Evolutionary conservation across 2,329 filamentous ascomycete species (phyloP).

Genomic region (Didymella exigua): DNA sequence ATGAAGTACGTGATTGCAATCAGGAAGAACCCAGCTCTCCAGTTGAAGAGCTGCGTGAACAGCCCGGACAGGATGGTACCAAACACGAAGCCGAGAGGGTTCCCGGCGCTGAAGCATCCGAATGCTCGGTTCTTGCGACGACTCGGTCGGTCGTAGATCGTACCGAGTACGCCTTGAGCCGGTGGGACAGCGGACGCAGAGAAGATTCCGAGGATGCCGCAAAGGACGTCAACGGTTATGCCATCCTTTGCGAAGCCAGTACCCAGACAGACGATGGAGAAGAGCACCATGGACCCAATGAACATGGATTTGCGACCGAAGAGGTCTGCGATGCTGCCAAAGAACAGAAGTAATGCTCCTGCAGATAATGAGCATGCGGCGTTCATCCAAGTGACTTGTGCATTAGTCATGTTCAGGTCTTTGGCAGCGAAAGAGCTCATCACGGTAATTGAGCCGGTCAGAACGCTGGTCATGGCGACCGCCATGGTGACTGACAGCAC

Average conservation of each 20-base stretch:
- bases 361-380: conserved; percentile 67
- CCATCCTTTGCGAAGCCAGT: conserved; percentile 65
- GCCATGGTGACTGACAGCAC: conserved; percentile 71
- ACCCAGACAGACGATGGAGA: conserved; percentile 62
- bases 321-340: conserved; percentile 69
- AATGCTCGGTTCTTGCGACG: conserved; percentile 69
- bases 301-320: conserved; percentile 69
- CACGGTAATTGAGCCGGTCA: conserved; percentile 64
- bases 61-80: conserved; percentile 67
- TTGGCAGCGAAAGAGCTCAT: conserved; percentile 66
- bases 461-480: conserved; percentile 66
- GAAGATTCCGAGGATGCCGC: conserved; percentile 62
- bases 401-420: conserved; percentile 67
- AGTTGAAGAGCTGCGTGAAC: conserved; percentile 65
- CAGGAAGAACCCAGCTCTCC: conserved; percentile 67
- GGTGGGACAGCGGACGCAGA: conserved; percentile 68
- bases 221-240: conserved; percentile 66
- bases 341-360: conserved; percentile 69
- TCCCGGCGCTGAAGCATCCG: conserved; percentile 65
- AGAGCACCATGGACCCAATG: conserved; percentile 64
- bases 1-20: conserved; percentile 68
- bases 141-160: conserved; percentile 66
- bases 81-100: conserved; percentile 62
- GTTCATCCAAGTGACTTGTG: conserved; percentile 71
- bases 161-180: conserved; percentile 67